Evolutionary conservation across 345 rosid genomes (phyloP).

Genomic region (Turnera subulata): DNA sequence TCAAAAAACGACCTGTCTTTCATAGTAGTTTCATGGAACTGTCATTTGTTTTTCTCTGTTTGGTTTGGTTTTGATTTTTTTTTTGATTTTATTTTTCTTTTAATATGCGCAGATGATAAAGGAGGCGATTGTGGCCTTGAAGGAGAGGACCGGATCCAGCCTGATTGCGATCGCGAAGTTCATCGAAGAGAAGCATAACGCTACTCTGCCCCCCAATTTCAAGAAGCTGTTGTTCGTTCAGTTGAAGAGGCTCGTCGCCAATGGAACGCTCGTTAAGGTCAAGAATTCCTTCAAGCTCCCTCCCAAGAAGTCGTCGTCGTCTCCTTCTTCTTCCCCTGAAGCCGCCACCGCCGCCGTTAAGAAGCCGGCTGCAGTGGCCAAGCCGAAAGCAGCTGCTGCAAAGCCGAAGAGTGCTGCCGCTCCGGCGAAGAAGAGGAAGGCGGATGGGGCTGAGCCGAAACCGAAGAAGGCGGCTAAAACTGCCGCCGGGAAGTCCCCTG

Average conservation of each 20-base stretch:
- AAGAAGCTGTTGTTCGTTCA: conserved; percentile 19
- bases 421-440: neutral
- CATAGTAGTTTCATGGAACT: no score
- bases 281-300: conserved; percentile 27
- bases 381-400: conserved; percentile 1
- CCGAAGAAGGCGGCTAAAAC: conserved; percentile 3
- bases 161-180: conserved; percentile 19
- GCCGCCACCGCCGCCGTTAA: neutral
- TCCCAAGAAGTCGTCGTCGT: no score
- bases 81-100: neutral
- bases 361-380: conserved; percentile 5
- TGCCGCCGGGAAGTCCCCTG: neutral
- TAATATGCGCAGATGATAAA: conserved; percentile 11
- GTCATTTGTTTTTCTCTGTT: no score
- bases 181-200: conserved; percentile 22
- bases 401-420: neutral
- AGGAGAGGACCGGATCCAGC: conserved; percentile 23
- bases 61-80: neutral
- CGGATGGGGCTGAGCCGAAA: neutral
- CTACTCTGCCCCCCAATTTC: conserved; percentile 16
- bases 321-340: neutral
- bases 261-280: conserved; percentile 20
- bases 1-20: neutral
- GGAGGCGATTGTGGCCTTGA: conserved; percentile 13
- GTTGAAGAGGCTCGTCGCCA: conserved; percentile 20